These are phyloP conservation scores for Pseudocercospora musae DNA, from an alignment of 2,329 filamentous ascomycete genomes.

Conservation along the genomic window DNA sequence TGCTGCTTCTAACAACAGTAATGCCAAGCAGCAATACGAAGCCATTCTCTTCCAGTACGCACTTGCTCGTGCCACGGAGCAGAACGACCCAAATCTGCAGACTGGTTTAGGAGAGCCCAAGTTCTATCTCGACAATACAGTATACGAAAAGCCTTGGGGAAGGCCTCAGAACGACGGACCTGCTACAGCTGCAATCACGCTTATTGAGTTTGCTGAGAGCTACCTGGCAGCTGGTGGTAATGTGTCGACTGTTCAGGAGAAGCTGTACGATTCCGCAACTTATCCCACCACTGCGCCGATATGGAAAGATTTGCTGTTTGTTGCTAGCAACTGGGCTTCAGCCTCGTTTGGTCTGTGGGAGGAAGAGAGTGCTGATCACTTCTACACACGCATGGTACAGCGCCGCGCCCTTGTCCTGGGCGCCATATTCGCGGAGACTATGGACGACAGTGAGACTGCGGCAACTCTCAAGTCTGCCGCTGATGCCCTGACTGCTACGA, in stretches of 20 bases:
- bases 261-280: conserved; percentile 31
- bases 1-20: conserved; percentile 21
- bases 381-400: conserved; percentile 34
- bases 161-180: conserved; percentile 37
- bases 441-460: conserved; percentile 30
- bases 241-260: conserved; percentile 24
- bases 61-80: conserved; percentile 29
- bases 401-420: conserved; percentile 31
- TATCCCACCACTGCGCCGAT: conserved; percentile 29
- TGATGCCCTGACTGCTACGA: conserved; percentile 24
- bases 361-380: conserved; percentile 32
- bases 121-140: conserved; percentile 34
- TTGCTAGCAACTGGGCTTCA: conserved; percentile 32
- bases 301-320: conserved; percentile 32
- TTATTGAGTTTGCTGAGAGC: conserved; percentile 32
- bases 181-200: conserved; percentile 32
- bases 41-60: conserved; percentile 31
- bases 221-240: conserved; percentile 32
- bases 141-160: conserved; percentile 34
- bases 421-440: conserved; percentile 29
- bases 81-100: conserved; percentile 32
- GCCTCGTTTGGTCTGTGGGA: conserved; percentile 35
- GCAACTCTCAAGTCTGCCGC: conserved; percentile 29
- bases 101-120: conserved; percentile 36
- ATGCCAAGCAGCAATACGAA: conserved; percentile 25